Conservation (phyloP, 148 eudicot genomes). For the Tetragonia tetragonoides region DNA sequence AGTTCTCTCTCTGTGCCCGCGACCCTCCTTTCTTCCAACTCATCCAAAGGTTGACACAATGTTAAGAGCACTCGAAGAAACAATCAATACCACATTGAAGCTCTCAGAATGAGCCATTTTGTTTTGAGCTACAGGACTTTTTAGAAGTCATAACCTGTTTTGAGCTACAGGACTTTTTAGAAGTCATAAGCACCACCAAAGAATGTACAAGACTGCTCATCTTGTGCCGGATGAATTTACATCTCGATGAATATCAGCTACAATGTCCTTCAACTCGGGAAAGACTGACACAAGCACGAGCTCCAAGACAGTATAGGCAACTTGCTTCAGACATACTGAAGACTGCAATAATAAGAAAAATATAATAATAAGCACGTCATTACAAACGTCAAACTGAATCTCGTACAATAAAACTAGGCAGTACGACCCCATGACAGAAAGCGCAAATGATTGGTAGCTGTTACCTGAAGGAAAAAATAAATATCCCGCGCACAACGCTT, state of each 20-base stretch:
- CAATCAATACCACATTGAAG: slow-evolving; percentile 6
- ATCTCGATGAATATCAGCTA: slow-evolving; percentile 61
- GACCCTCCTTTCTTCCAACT: not conserved
- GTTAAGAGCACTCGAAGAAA: not conserved
- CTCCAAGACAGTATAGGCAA: slow-evolving; percentile 72
- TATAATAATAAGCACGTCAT: not conserved
- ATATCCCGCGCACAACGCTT: slow-evolving; percentile 79
- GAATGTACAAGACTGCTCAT: not conserved
- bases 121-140: slow-evolving; percentile 7
- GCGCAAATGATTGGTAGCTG: not conserved
- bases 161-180: slow-evolving; percentile 4
- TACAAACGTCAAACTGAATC: not conserved
- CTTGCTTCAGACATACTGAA: slow-evolving; percentile 81
- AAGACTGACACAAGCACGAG: slow-evolving; percentile 72
- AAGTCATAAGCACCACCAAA: not conserved
- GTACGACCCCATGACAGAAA: not conserved
- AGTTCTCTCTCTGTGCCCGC: not conserved
- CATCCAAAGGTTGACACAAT: not conserved
- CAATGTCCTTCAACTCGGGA: slow-evolving; percentile 75
- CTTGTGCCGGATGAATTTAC: slow-evolving; percentile 29
- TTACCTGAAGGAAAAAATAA: slow-evolving; percentile 89
- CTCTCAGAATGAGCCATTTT: not conserved
- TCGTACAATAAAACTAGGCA: not conserved
- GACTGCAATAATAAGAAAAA: slow-evolving; percentile 52
- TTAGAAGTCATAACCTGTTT: not conserved